phyloP scores from a whole-genome alignment of 1,139 yeast genomes.

The Candida labiduridarum region DNA sequence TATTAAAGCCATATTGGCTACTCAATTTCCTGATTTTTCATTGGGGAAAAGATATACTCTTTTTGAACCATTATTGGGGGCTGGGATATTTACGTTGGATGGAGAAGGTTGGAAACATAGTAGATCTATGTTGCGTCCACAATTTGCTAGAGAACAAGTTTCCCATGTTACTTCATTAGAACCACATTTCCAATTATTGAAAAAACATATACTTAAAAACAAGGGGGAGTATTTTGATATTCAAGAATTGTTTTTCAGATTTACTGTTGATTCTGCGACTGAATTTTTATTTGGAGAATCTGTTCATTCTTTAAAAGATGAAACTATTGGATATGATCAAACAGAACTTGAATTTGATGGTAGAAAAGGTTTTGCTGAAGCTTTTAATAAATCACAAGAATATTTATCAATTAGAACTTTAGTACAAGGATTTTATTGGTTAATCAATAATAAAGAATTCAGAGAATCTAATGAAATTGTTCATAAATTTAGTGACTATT shows the following conservation, averaged over 20 bases:
- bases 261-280: conserved; percentile 44
- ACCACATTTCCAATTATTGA: conserved; percentile 41
- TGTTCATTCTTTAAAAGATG: conserved; percentile 34
- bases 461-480: conserved; percentile 21
- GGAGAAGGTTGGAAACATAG: conserved; percentile 60
- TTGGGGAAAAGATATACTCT: conserved; percentile 46
- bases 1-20: conserved; percentile 38
- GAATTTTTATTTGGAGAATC: conserved; percentile 45
- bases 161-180: conserved; percentile 49
- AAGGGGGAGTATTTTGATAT: conserved; percentile 32
- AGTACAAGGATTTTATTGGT: conserved; percentile 30
- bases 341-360: conserved; percentile 20
- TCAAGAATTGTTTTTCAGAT: conserved; percentile 38
- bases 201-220: conserved; percentile 29
- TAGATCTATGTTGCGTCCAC: conserved; percentile 56
- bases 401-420: conserved; percentile 32
- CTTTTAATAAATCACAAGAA: conserved; percentile 34
- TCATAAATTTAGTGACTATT: conserved; percentile 31
- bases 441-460: conserved; percentile 28
- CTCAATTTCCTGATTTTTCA: conserved; percentile 50
- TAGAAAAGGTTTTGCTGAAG: conserved; percentile 26
- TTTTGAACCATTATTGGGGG: conserved; percentile 49
- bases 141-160: conserved; percentile 54
- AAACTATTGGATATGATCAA: conserved; percentile 25
- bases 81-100: conserved; percentile 57